phyloP scores from a whole-genome alignment of 345 rosid genomes.

The Conringia planisiliqua region DNA sequence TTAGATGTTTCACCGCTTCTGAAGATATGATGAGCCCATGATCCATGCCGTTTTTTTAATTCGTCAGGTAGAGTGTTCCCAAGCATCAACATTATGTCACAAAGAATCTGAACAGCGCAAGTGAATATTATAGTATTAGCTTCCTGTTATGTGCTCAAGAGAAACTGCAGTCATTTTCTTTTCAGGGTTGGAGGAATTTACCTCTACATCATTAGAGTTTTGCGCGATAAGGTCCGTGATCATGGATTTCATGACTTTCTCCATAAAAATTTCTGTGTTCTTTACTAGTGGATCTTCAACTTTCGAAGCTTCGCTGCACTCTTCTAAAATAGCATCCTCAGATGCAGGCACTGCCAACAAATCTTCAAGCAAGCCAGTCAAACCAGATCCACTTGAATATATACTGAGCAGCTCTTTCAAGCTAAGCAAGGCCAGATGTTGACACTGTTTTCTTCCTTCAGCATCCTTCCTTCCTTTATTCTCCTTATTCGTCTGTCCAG shows the following conservation, averaged over 20 bases:
- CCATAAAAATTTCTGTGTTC: conserved; percentile 43
- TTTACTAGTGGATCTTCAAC: conserved; percentile 48
- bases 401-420: conserved; percentile 56
- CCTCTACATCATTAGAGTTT: conserved; percentile 57
- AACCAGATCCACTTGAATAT: conserved; percentile 38
- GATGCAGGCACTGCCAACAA: conserved; percentile 46
- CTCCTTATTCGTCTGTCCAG: conserved; percentile 38
- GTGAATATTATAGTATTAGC: not conserved
- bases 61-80: conserved; percentile 50
- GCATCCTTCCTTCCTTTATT: conserved; percentile 35
- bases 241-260: conserved; percentile 54
- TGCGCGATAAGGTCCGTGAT: conserved; percentile 45
- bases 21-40: conserved; percentile 60
- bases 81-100: conserved; percentile 48
- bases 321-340: conserved; percentile 39
- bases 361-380: conserved; percentile 55
- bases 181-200: conserved; percentile 25
- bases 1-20: conserved; percentile 44
- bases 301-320: conserved; percentile 35
- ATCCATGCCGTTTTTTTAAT: conserved; percentile 55
- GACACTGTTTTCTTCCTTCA: conserved; percentile 54
- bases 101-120: conserved; percentile 49
- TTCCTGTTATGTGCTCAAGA: not conserved
- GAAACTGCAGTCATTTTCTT: not conserved
- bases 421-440: conserved; percentile 59